Evolutionary conservation across 306 rosid species (phyloP), one percentile per base, ranked within the genome.

Genomic region (Medicago ruthenica): DNA sequence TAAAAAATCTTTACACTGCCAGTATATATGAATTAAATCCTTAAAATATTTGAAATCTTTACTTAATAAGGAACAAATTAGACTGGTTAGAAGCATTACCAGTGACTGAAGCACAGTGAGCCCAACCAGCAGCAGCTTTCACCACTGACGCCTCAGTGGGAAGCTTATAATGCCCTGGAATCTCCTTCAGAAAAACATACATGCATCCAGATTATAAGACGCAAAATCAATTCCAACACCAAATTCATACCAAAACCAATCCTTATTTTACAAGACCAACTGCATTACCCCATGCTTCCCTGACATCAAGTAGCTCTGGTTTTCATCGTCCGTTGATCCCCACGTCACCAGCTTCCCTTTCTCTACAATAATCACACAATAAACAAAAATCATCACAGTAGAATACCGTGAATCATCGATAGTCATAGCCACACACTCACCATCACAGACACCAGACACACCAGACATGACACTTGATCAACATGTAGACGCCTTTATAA

Each of bases 61-160:
- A 37, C 14, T 3, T 48, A 59, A 50, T 2, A 9, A 21, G 47
- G 8, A 64, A 31, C 0, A 2, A 10, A 50, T 9, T 16, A 71
- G 51, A 65, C n/a, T 9, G 17, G 10, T 64, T 16, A 18, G 54
- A 66, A 77, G 64, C 36, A 65, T 57, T 76, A 93, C 98, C 98
- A 63, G 86, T 87, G 48, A 87, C 94, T 0, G 89, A 66, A 47
- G 85, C 96, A 58, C 96, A 93, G 70, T 93, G 96, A 53, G 97
- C 98, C 98, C 98, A 93, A 73, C 96, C 98, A 66, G 94, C 91
- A 82, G 89, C 89, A 59, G 96, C 98, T 63, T 86, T 84, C 48
- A 87, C 83, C 47, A 89, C 88, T 44, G 93, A 65, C 77, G 86
- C 88, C 77, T 88, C 87, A 60, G 86, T 79, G 39, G 97, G 96